phyloP scores from a whole-genome alignment of 2,329 filamentous ascomycete genomes.

The Acephala macrosclerotiorum region DNA sequence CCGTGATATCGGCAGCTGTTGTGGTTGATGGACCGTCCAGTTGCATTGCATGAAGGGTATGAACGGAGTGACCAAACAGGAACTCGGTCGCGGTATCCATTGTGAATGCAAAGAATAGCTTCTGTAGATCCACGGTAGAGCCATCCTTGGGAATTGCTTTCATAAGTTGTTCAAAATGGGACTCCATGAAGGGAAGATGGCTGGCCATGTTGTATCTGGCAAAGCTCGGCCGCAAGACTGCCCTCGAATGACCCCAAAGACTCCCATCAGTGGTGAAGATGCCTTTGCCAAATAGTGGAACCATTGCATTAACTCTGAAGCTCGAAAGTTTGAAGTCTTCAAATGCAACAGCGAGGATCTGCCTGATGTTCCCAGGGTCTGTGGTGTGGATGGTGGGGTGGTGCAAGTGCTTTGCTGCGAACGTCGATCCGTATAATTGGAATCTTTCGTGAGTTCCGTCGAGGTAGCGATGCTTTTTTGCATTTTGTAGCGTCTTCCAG shows the following conservation, averaged over 20 bases:
- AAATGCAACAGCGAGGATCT: constrained; percentile 9
- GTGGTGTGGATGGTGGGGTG: constrained; percentile 14
- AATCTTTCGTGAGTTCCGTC: neutral
- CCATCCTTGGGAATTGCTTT: constrained; percentile 15
- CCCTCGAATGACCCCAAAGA: constrained; percentile 30
- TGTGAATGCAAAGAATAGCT: constrained; percentile 59
- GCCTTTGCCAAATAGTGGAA: constrained; percentile 23
- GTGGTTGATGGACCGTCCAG: neutral
- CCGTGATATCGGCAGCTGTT: neutral
- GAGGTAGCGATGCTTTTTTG: neutral
- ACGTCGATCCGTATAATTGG: neutral
- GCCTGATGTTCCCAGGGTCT: constrained; percentile 11
- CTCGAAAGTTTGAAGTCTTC: constrained; percentile 14
- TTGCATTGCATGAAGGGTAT: neutral
- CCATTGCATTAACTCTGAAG: constrained; percentile 10
- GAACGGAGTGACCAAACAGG: constrained; percentile 57
- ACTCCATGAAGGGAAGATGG: constrained; percentile 72
- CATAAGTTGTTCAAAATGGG: constrained; percentile 51
- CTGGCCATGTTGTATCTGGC: constrained; percentile 57
- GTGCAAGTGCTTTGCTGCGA: constrained; percentile 9
- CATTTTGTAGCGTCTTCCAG: neutral
- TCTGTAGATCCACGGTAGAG: constrained; percentile 61
- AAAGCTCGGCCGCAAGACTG: constrained; percentile 59
- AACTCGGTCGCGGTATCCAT: constrained; percentile 48
- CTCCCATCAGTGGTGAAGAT: constrained; percentile 25